Evolutionary conservation across 75 land plant genomes (phyloP).

Genomic region (Picea sitchensis): DNA sequence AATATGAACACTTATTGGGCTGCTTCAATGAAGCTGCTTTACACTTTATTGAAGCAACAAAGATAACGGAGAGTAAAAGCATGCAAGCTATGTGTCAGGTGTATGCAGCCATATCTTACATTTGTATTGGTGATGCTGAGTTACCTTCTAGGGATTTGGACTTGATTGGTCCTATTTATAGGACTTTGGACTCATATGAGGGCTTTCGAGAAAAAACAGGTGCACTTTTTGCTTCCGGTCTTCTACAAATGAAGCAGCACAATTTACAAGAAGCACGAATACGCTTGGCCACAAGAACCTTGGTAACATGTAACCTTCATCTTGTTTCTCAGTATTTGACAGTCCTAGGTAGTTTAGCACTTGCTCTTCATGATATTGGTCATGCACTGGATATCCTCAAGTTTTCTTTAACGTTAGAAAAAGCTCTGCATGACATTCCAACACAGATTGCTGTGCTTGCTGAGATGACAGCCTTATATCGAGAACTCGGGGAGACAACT

Average conservation of each 20-base stretch:
- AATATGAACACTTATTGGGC: slow-evolving; percentile 90
- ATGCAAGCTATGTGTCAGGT: slow-evolving; percentile 86
- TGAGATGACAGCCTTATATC: slow-evolving; percentile 5
- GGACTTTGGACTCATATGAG: slow-evolving; percentile 74
- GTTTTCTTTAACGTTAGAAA: slow-evolving; percentile 87
- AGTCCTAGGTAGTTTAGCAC: slow-evolving; percentile 80
- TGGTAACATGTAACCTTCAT: slow-evolving; percentile 65
- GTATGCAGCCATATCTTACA: slow-evolving; percentile 91
- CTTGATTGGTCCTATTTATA: slow-evolving; percentile 81
- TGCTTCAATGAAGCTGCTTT: slow-evolving; percentile 37
- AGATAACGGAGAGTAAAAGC: slow-evolving; percentile 76
- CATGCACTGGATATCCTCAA: slow-evolving; percentile 88
- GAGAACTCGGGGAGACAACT: slow-evolving; percentile 63
- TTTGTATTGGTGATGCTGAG: slow-evolving; percentile 91
- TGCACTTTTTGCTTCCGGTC: too few relatives aligned
- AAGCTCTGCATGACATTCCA: slow-evolving; percentile 57
- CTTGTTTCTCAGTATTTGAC: slow-evolving; percentile 93
- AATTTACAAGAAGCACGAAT: slow-evolving; percentile 13
- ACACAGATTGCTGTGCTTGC: too few relatives aligned
- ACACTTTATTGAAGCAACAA: too few relatives aligned
- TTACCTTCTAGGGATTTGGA: slow-evolving; percentile 81
- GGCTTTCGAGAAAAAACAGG: slow-evolving; percentile 30
- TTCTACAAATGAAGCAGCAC: too few relatives aligned
- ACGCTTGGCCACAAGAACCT: slow-evolving; percentile 77
- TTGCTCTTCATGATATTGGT: slow-evolving; percentile 82